These are phyloP conservation scores for Schizophyllum commune DNA, from an alignment of 1,284 basidiomycete genomes.

Conservation along the genomic window DNA sequence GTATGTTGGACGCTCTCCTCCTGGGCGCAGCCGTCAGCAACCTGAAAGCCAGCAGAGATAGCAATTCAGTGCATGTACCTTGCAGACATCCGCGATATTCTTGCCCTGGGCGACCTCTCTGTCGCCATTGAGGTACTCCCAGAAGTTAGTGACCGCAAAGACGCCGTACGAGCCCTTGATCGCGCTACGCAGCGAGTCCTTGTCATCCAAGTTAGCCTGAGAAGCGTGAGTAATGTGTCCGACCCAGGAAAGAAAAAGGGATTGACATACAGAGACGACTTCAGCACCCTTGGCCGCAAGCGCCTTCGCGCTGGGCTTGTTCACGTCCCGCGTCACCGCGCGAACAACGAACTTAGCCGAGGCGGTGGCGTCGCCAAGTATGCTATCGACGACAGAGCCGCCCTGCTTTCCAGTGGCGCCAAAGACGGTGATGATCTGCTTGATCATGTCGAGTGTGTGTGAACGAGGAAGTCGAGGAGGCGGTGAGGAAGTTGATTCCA, in stretches of 20 bases:
- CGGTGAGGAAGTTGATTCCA: too few species aligned
- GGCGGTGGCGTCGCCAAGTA: not conserved
- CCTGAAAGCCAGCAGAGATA: too few species aligned
- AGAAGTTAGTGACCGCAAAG: not conserved
- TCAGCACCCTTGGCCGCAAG: not conserved
- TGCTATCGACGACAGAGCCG: not conserved
- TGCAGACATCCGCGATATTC: not conserved
- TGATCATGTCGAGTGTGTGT: not conserved
- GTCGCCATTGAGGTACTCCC: not conserved
- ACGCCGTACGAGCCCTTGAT: not conserved
- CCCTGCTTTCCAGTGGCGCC: not conserved
- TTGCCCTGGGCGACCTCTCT: not conserved
- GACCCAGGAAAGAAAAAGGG: too few species aligned
- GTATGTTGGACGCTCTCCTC: not conserved
- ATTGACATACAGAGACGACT: not conserved
- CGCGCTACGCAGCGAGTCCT: not conserved
- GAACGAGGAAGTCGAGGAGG: too few species aligned
- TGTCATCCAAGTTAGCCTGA: not conserved
- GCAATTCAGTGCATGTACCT: too few species aligned
- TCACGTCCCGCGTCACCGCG: not conserved
- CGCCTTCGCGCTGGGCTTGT: not conserved
- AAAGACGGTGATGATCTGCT: not conserved
- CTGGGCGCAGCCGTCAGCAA: too few species aligned
- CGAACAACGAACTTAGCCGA: not conserved
- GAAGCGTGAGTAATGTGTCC: too few species aligned